Percentiles rank a stretch among this genome's conserved stretches.
phyloP scores from a whole-genome alignment of 192 early-diverging fungal genomes.

The Backusella tarrabulga region DNA sequence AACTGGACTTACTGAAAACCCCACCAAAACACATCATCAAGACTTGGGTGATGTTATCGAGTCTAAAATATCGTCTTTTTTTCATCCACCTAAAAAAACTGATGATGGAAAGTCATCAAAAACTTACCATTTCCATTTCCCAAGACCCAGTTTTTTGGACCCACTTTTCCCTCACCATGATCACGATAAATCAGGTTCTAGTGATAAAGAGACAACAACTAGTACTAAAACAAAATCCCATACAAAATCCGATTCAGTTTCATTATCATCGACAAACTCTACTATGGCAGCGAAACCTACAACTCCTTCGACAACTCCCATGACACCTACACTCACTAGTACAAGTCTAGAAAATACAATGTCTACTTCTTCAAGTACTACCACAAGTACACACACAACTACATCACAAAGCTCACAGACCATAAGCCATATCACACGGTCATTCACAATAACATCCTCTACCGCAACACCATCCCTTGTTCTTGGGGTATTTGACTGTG shows the following conservation, averaged over 20 bases:
- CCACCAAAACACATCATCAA: background rate
- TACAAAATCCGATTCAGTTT: background rate
- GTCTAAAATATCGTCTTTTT: background rate
- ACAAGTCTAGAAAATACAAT: background rate
- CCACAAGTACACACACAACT: background rate
- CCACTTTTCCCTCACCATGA: background rate
- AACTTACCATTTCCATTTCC: background rate
- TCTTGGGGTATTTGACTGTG: background rate
- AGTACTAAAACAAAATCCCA: background rate
- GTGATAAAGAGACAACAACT: background rate
- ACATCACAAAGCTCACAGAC: background rate
- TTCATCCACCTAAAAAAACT: background rate
- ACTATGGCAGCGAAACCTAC: background rate
- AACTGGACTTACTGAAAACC: background rate
- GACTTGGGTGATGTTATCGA: background rate
- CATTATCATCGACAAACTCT: background rate
- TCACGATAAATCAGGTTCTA: background rate
- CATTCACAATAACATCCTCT: background rate
- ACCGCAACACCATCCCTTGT: background rate
- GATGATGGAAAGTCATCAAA: background rate
- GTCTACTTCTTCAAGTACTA: background rate
- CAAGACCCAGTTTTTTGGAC: background rate
- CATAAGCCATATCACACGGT: background rate
- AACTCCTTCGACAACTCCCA: background rate
- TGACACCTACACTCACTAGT: background rate